Evolutionary conservation across 208 protist genomes (phyloP).

Genomic region (Herpetomonas tarakana): DNA sequence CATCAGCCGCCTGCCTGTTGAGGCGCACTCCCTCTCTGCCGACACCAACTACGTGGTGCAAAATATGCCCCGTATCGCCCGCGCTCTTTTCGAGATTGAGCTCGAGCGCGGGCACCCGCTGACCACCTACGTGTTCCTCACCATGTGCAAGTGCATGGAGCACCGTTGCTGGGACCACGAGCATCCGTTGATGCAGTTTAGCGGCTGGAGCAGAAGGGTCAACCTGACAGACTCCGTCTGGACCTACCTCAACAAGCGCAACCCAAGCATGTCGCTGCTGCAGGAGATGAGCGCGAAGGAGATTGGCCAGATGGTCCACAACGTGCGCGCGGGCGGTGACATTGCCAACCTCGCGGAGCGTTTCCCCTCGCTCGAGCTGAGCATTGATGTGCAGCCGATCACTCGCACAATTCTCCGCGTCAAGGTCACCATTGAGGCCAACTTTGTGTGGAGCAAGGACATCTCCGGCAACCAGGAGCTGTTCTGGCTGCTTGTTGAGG

Average conservation of each 20-base stretch:
- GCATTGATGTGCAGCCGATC: constrained; percentile 96
- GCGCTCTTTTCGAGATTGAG: constrained; percentile 97
- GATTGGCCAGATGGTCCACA: constrained; percentile 87
- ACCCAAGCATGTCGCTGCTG: constrained; percentile 74
- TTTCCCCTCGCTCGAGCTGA: constrained; percentile 92
- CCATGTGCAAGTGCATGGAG: constrained; percentile 93
- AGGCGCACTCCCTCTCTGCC: constrained; percentile 91
- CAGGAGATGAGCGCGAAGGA: constrained; percentile 77
- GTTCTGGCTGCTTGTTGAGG: constrained; percentile 97
- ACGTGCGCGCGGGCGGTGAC: constrained; percentile 70
- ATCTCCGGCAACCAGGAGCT: constrained; percentile 92
- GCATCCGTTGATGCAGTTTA: constrained; percentile 90
- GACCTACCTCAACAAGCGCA: constrained; percentile 62
- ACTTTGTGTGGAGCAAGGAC: constrained; percentile 94
- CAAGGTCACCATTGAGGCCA: constrained; percentile 82
- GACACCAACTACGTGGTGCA: constrained; percentile 97
- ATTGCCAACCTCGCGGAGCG: constrained; percentile 79
- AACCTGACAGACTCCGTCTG: constrained; percentile 80
- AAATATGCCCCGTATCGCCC: constrained; percentile 94
- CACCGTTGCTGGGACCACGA: constrained; percentile 93
- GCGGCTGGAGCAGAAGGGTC: constrained; percentile 41
- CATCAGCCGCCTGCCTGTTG: constrained; percentile 85
- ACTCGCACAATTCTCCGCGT: constrained; percentile 95
- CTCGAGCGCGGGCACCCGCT: constrained; percentile 90
- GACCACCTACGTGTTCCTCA: constrained; percentile 85